These are phyloP conservation scores for Allomyces arbusculus DNA, from an alignment of 192 early-diverging fungal genomes.

Conservation along the genomic window DNA sequence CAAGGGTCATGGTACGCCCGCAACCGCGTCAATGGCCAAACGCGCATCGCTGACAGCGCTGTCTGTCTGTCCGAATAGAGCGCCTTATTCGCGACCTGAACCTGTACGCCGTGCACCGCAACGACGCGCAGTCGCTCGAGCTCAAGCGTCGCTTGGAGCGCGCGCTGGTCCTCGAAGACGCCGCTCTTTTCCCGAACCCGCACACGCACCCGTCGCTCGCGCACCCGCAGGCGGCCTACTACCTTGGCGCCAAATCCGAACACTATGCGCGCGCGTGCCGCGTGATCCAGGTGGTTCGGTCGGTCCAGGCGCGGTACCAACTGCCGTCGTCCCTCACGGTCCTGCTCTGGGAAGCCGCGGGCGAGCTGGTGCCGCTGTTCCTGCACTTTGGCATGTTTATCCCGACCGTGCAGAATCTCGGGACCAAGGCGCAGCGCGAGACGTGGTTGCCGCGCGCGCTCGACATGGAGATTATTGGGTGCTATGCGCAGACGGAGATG, in stretches of 20 bases:
- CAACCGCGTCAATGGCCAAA: no score
- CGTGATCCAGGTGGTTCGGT: not conserved
- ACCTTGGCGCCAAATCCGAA: not conserved
- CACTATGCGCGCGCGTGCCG: not conserved
- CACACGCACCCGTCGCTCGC: not conserved
- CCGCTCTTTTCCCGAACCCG: no score
- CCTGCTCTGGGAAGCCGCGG: not conserved
- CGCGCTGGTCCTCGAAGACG: not conserved
- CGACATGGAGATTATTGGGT: slow-evolving; percentile 57
- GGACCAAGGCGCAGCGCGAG: slow-evolving; percentile 54
- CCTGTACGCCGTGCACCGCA: not conserved
- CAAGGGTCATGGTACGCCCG: not conserved
- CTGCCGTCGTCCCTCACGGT: not conserved
- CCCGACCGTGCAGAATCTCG: slow-evolving; percentile 52
- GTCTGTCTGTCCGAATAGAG: not conserved
- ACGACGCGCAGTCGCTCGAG: not conserved
- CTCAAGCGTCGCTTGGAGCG: not conserved
- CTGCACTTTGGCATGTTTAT: slow-evolving; percentile 26
- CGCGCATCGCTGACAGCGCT: no score
- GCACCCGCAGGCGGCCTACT: not conserved
- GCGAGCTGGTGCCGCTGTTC: not conserved
- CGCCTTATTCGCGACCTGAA: not conserved
- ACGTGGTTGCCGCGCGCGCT: slow-evolving; percentile 50
- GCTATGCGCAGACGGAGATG: slow-evolving; percentile 66
- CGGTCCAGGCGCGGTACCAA: not conserved